Evolutionary conservation across 2,329 filamentous ascomycete genomes (phyloP).

Genomic region (Fusarium sp.): DNA sequence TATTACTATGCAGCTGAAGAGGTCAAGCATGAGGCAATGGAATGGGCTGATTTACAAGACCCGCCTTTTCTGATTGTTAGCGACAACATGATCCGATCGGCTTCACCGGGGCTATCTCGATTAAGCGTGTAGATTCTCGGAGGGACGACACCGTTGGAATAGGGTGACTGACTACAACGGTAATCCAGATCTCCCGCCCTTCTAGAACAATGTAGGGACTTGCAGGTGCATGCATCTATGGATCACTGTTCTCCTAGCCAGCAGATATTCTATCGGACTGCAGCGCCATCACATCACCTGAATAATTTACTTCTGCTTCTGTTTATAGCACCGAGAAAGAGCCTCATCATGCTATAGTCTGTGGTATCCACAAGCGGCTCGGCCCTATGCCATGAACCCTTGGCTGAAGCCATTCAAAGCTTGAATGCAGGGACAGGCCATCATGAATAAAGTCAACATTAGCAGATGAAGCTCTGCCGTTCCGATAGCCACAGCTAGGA

Average conservation of each 20-base stretch:
- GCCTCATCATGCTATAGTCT: conserved; percentile 4
- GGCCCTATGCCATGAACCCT: conserved; percentile 22
- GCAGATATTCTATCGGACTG: neutral
- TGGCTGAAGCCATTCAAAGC: neutral
- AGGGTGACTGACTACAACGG: conserved; percentile 1
- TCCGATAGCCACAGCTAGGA: neutral
- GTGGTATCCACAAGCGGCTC: conserved; percentile 15
- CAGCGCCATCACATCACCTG: conserved; percentile 8
- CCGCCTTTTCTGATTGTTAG: conserved; percentile 1
- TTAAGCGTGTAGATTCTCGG: neutral
- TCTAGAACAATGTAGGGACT: conserved; percentile 4
- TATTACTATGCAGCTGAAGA: too few species aligned
- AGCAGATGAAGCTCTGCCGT: conserved; percentile 16
- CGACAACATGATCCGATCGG: neutral
- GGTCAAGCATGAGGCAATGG: neutral
- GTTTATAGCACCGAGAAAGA: conserved; percentile 1
- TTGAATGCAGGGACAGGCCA: conserved; percentile 11
- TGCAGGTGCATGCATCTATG: conserved; percentile 7
- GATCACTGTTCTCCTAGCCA: neutral
- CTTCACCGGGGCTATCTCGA: conserved; percentile 12
- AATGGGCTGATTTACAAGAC: conserved; percentile 6
- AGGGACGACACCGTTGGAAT: conserved; percentile 5
- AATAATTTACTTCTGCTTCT: neutral
- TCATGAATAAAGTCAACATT: neutral
- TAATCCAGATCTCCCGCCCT: neutral